phyloP scores from a whole-genome alignment of 2,329 filamentous ascomycete species.

The Rhexocercosporidium sp. region DNA sequence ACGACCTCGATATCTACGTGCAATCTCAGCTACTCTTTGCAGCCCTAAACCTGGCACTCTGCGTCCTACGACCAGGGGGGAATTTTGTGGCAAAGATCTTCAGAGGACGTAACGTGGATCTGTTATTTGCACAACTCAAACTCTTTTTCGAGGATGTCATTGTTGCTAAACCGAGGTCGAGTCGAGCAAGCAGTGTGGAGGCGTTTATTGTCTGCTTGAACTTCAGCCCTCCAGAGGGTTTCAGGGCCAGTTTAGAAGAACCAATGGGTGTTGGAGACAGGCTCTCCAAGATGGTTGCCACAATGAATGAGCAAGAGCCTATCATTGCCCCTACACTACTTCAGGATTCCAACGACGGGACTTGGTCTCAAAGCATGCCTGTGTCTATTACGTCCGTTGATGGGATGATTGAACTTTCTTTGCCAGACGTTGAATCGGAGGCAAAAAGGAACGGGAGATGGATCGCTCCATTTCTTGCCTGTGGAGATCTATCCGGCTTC shows the following conservation, averaged over 20 bases:
- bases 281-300: constrained; percentile 55
- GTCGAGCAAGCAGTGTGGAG: constrained; percentile 94
- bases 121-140: constrained; percentile 92
- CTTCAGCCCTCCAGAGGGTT: constrained; percentile 80
- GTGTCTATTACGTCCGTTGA: constrained; percentile 27
- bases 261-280: constrained; percentile 70
- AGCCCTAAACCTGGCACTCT: constrained; percentile 89
- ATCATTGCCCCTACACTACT: constrained; percentile 49
- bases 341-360: constrained; percentile 52
- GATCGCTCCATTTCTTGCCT: constrained; percentile 97
- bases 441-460: constrained; percentile 62
- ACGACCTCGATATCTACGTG: constrained; percentile 98
- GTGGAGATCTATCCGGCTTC: constrained; percentile 91
- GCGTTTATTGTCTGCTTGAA: constrained; percentile 95
- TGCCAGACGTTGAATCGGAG: constrained; percentile 43
- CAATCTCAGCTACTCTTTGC: constrained; percentile 95
- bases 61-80: constrained; percentile 88
- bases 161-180: constrained; percentile 92
- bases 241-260: constrained; percentile 75
- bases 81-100: constrained; percentile 99
- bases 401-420: constrained; percentile 36
- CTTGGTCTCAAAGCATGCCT: constrained; percentile 46
- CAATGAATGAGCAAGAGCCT: constrained; percentile 48
- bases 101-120: constrained; percentile 89
- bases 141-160: constrained; percentile 87